Conservation (phyloP, 2,329 filamentous ascomycete genomes). For the Cladorrhinum sp. region DNA sequence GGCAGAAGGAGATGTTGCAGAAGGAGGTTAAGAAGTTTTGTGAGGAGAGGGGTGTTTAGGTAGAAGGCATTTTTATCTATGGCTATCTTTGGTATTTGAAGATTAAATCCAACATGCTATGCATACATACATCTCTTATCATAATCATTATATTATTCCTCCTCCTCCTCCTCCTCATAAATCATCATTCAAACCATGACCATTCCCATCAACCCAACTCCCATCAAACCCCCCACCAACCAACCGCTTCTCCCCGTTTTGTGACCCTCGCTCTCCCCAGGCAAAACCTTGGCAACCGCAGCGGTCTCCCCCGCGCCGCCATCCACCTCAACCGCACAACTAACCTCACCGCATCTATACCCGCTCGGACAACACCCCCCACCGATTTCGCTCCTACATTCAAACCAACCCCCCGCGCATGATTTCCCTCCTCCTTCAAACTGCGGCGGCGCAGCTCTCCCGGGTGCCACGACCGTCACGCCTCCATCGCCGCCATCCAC, state of each 20-base stretch:
- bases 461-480: slow-evolving; percentile 67
- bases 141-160: slow-evolving; percentile 1
- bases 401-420: slow-evolving; percentile 80
- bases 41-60: slow-evolving; percentile 12
- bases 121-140: background rate
- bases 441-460: slow-evolving; percentile 43
- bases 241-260: background rate
- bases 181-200: background rate
- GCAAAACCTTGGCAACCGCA: slow-evolving; percentile 54
- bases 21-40: slow-evolving; percentile 16
- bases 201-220: slow-evolving; percentile 1
- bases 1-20: slow-evolving; percentile 14
- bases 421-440: slow-evolving; percentile 34
- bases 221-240: slow-evolving; percentile 4
- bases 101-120: no score
- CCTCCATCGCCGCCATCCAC: slow-evolving; percentile 56
- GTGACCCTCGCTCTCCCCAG: slow-evolving; percentile 24
- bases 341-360: slow-evolving; percentile 68
- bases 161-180: background rate
- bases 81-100: background rate
- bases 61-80: background rate
- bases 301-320: slow-evolving; percentile 49
- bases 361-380: slow-evolving; percentile 79
- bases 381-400: slow-evolving; percentile 58
- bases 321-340: slow-evolving; percentile 52